Base-by-base conservation (phyloP, 805 yeast species). In the Ogataea thermomethanolica region DNA sequence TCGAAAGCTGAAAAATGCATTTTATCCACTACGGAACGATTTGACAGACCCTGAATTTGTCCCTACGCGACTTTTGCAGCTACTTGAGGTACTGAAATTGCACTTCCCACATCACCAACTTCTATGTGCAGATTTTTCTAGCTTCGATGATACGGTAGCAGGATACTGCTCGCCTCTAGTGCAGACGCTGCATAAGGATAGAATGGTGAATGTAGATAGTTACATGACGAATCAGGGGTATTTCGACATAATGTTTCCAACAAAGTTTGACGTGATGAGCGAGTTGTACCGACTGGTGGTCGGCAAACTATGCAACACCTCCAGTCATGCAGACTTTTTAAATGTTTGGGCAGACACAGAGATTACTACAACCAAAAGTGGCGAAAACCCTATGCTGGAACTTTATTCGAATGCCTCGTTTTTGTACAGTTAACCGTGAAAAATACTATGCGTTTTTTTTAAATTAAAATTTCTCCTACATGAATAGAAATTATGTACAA, bases 221-320 rank as follows among this genome's bases (percentile, higher is more conserved):
- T 86, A 79, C 58, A 81, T 87, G 90, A 82, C 76, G n/a, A 73
- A 81, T 28, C 95, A 85, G 56, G 96, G 95, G 0, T 83, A 73
- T 54, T 87, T 85, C 57, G 95, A 87, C 59, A 86, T 87, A 36
- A 78, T 85, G 82, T 87, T 87, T 55, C 86, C 95, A 8, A 87
- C 95, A 0, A 84, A 87, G 54, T 88, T 87, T 59, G 62, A 65
- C 7, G 65, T 79, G 7, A 77, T 79, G 4, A 69, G 75, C 29
- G 82, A 79, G 35, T 45, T 86, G 44, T 88, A 87, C 55, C 65
- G 68, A 12, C 74, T 74, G 45, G 74, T 84, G 11, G 74, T 81
- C 14, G 88, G 88, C 0, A 81, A 76, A 50, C 58, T 71, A 3
- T 71, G 81, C 11, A 65, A 63, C 38, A 73, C 75, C 0, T 68